These are phyloP conservation scores for Oenanthe javanica DNA, from an alignment of 140 eudicot species.

Conservation along the genomic window DNA sequence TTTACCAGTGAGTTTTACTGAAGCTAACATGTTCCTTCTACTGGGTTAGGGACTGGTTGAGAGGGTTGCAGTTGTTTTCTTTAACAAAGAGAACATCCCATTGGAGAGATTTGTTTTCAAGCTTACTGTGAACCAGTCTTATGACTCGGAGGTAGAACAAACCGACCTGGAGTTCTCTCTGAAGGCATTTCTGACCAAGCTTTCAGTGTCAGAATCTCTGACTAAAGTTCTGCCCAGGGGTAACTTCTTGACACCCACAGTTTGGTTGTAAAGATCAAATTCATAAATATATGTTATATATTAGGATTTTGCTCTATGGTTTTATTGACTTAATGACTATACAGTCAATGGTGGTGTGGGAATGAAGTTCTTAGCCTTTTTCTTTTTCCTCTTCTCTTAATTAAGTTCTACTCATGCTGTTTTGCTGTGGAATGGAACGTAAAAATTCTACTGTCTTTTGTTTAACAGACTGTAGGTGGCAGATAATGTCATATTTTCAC, in stretches of 20 bases:
- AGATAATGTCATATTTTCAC: constrained; percentile 60
- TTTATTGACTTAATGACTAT: not conserved
- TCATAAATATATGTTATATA: not conserved
- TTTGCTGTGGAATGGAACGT: not conserved
- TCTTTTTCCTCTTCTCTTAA: not conserved
- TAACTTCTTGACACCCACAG: constrained; percentile 22
- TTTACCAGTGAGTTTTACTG: not conserved
- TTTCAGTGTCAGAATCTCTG: constrained; percentile 59
- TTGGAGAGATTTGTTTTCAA: constrained; percentile 78
- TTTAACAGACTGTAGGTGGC: constrained; percentile 78
- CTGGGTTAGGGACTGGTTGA: constrained; percentile 60
- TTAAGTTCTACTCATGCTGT: not conserved
- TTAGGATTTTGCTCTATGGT: not conserved
- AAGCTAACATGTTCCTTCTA: constrained; percentile 11
- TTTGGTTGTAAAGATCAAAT: not conserved
- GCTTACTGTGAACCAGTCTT: constrained; percentile 54
- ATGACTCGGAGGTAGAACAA: constrained; percentile 48
- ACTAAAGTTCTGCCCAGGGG: constrained; percentile 55
- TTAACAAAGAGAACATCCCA: constrained; percentile 35
- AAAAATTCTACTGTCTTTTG: not conserved
- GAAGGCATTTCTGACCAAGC: constrained; percentile 71
- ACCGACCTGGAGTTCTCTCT: constrained; percentile 51
- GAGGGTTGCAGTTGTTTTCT: constrained; percentile 68
- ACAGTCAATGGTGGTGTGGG: not conserved
- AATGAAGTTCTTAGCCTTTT: not conserved